Conservation (phyloP, 805 yeast genomes). For the Schwanniomyces occidentalis region DNA sequence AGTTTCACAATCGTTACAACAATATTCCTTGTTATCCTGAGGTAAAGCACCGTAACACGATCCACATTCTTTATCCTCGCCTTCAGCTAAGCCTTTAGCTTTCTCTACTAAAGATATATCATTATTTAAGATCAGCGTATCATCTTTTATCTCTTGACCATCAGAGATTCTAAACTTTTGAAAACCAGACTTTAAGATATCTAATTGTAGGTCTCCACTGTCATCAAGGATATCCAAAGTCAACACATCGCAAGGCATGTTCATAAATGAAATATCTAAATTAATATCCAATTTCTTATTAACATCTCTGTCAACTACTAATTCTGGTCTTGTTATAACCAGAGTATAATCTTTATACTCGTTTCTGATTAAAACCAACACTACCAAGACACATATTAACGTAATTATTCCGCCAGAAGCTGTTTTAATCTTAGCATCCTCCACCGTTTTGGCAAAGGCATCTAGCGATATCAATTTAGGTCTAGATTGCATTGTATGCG, state of each 20-base stretch:
- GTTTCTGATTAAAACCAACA: conserved; percentile 60
- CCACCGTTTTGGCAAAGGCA: conserved; percentile 92
- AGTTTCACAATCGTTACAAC: conserved; percentile 85
- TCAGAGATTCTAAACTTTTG: conserved; percentile 58
- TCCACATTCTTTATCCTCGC: conserved; percentile 63
- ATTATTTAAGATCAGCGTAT: conserved; percentile 22
- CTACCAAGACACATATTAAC: conserved; percentile 60
- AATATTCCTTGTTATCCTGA: conserved; percentile 52
- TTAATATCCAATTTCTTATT: conserved; percentile 74
- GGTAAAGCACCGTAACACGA: conserved; percentile 85
- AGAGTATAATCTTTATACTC: conserved; percentile 77
- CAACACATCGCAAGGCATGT: conserved; percentile 80
- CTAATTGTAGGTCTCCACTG: conserved; percentile 80
- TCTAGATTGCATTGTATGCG: conserved; percentile 25
- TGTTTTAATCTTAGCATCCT: conserved; percentile 87
- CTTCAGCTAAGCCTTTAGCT: conserved; percentile 33
- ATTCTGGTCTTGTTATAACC: conserved; percentile 72
- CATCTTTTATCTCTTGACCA: conserved; percentile 29
- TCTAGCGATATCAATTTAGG: conserved; percentile 63
- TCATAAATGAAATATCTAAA: conserved; percentile 79
- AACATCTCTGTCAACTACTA: conserved; percentile 84
- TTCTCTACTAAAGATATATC: conserved; percentile 25
- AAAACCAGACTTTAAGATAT: conserved; percentile 70
- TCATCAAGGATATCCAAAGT: conserved; percentile 87
- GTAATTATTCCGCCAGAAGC: conserved; percentile 90